Evolutionary conservation across 306 rosid species (phyloP), one percentile per base, ranked within the genome.

Genomic region (Casuarina glauca): DNA sequence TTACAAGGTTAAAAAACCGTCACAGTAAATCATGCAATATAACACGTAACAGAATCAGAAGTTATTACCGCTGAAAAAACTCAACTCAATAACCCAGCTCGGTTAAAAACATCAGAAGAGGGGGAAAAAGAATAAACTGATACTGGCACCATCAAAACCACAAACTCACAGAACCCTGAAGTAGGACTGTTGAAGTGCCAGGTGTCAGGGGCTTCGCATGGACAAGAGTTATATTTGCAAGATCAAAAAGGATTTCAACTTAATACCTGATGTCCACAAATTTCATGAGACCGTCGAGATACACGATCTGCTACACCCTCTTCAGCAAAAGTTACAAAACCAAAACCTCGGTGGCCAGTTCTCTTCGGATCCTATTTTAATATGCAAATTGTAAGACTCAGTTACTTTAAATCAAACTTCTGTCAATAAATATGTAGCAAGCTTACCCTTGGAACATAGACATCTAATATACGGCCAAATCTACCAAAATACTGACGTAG

Each of bases 221-320:
- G 35, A 35, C n/a, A 36, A 11, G 10, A 12, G 43, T 35, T 61
- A 61, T 41, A 26, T 39, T 55, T 26, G 67, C 67, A 72, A 44
- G 43, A 38, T 26, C 26, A 39, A 69, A 57, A 68, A 55, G 53
- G 7, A 77, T 78, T 38, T 51, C 74, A 38, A 55, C 63, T n/a
- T 64, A 13, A 77, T 77, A 94, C 98, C 98, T 90, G 87, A 44
- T 90, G 97, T 67, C 98, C 97, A 72, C 96, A 90, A 32, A 94
- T 94, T 80, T 90, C 97, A 76, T 94, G 98, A 77, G 97, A 77
- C 84, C 98, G 89, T 75, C 97, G 89, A 55, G 97, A 87, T 55
- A 94, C 96, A 73, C 95, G 96, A 69, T 94, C 97, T 45, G 97
- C 97, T 61, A 94, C 98, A 64, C 96, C 97, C 46, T 92, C 96